Evolutionary conservation across 805 yeast genomes (phyloP).

Genomic region (Spathaspora passalidarum): DNA sequence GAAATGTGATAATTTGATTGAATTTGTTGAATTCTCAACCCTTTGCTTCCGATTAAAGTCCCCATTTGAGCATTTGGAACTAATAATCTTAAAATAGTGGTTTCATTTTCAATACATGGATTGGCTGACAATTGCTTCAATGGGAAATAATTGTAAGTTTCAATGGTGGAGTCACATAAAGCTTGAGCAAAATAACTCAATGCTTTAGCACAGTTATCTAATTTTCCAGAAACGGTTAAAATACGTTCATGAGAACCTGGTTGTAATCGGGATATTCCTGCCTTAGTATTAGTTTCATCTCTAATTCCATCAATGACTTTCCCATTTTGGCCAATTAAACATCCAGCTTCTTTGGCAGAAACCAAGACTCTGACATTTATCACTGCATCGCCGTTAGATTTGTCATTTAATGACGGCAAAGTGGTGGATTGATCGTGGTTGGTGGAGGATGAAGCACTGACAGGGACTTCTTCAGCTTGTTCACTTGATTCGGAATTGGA

Average conservation of each 20-base stretch:
- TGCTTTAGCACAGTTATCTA: conserved; percentile 68
- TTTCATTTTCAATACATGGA: conserved; percentile 49
- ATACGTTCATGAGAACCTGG: conserved; percentile 83
- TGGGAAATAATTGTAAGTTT: conserved; percentile 54
- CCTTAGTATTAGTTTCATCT: conserved; percentile 73
- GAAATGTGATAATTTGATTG: conserved; percentile 68
- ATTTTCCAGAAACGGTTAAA: conserved; percentile 70
- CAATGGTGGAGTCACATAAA: conserved; percentile 43
- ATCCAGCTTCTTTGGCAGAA: conserved; percentile 85
- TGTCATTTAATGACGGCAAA: conserved; percentile 27
- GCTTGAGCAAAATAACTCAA: conserved; percentile 68
- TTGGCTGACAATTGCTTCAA: conserved; percentile 55
- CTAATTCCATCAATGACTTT: conserved; percentile 72
- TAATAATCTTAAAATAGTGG: conserved; percentile 60
- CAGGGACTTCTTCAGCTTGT: background rate
- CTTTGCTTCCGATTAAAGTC: conserved; percentile 81
- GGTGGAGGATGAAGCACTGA: background rate
- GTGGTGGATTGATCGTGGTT: conserved; percentile 13
- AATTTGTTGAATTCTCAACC: conserved; percentile 73
- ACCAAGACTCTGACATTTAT: conserved; percentile 57
- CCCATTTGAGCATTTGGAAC: conserved; percentile 87
- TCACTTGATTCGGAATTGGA: background rate
- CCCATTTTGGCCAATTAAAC: conserved; percentile 85
- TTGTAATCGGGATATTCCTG: conserved; percentile 79
- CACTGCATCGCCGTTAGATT: conserved; percentile 26